Percentiles rank a stretch among this genome's conserved stretches.
Evolutionary conservation across 371 early-diverging fungal species (phyloP).

Genomic region (Mortierella sp.): DNA sequence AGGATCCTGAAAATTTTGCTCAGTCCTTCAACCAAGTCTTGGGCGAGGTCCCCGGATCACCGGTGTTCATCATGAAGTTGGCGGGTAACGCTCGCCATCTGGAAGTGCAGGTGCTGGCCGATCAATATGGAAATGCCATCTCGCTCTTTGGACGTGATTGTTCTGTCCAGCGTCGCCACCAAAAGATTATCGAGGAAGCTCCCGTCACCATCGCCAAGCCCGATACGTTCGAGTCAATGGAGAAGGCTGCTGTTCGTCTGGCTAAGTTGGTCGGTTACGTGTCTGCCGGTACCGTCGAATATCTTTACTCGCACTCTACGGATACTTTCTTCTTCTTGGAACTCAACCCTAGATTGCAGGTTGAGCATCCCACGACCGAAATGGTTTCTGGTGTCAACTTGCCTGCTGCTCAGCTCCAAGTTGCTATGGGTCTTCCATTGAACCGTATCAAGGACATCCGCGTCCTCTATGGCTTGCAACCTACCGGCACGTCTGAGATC

Average conservation of each 20-base stretch:
- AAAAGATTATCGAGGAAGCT: conserved; percentile 96
- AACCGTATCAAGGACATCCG: conserved; percentile 95
- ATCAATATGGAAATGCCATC: conserved; percentile 96
- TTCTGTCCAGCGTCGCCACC: conserved; percentile 98
- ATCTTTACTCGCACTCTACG: conserved; percentile 88
- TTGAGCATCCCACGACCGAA: conserved; percentile 99
- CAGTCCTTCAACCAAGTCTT: conserved; percentile 87
- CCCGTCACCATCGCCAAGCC: conserved; percentile 93
- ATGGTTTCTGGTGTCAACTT: conserved; percentile 98
- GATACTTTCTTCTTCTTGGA: conserved; percentile 97
- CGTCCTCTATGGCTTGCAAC: conserved; percentile 90
- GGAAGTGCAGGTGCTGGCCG: conserved; percentile 97
- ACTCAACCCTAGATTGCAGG: conserved; percentile 98
- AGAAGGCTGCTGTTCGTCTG: conserved; percentile 94
- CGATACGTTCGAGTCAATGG: conserved; percentile 90
- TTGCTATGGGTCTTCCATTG: conserved; percentile 98
- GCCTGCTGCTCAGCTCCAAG: conserved; percentile 96
- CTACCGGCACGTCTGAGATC: conserved; percentile 85
- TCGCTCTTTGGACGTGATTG: conserved; percentile 99
- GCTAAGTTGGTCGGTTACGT: conserved; percentile 96
- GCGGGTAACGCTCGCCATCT: conserved; percentile 96
- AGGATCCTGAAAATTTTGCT: conserved; percentile 75
- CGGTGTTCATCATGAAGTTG: conserved; percentile 97
- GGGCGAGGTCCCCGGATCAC: conserved; percentile 96
- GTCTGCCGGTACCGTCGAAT: conserved; percentile 98